Conservation (phyloP, 2,329 filamentous ascomycete genomes). For the Exophiala bonariae region DNA sequence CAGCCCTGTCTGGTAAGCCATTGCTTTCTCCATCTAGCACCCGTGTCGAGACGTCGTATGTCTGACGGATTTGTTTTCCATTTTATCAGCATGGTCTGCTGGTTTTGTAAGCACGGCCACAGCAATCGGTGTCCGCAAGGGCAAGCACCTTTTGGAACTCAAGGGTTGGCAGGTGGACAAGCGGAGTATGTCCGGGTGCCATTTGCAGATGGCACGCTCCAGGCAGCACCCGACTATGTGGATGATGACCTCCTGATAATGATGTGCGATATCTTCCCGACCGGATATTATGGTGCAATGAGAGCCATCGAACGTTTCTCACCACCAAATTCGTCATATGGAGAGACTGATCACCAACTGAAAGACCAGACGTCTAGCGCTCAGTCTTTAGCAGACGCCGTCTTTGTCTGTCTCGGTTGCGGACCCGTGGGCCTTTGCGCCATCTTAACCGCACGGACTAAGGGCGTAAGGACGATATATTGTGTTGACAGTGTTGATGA, state of each 20-base stretch:
- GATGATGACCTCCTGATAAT: conserved; percentile 29
- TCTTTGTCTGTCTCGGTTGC: conserved; percentile 64
- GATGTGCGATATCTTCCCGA: conserved; percentile 26
- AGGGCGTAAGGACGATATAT: conserved; percentile 23
- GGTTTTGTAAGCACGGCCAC: conserved; percentile 52
- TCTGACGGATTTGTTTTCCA: too few relatives aligned
- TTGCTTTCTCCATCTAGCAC: neutral
- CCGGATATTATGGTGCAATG: conserved; percentile 35
- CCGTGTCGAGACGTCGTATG: neutral
- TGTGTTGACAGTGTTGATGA: conserved; percentile 64
- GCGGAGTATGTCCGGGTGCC: conserved; percentile 57
- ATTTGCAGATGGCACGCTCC: conserved; percentile 50
- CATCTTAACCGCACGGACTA: conserved; percentile 63
- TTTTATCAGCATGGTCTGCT: conserved; percentile 51
- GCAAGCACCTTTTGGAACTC: conserved; percentile 38
- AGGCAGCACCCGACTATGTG: conserved; percentile 39
- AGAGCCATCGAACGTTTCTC: conserved; percentile 69
- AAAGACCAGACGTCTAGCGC: too few relatives aligned
- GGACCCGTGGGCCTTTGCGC: conserved; percentile 66
- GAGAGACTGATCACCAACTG: conserved; percentile 1
- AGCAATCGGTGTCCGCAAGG: conserved; percentile 53
- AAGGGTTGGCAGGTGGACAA: conserved; percentile 54
- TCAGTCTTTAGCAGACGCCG: conserved; percentile 2
- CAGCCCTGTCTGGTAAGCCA: conserved; percentile 44
- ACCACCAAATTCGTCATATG: neutral